Percentiles rank a stretch among this genome's conserved stretches.
Evolutionary conservation across 2,329 filamentous ascomycete species (phyloP).

Genomic region (Magnaporthiopsis incrustans): DNA sequence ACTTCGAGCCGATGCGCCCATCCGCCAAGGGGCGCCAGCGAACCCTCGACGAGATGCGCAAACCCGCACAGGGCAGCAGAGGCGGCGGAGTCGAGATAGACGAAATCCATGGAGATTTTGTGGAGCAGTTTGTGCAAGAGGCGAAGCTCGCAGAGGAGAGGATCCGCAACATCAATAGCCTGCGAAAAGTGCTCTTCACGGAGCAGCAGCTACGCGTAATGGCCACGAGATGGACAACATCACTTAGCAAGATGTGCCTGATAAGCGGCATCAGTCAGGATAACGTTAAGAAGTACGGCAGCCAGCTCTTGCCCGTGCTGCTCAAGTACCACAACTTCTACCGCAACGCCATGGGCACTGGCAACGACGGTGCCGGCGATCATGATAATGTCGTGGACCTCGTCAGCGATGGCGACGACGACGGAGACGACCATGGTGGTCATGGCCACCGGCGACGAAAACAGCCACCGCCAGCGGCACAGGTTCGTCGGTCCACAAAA

Average conservation of each 20-base stretch:
- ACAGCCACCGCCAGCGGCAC: background rate
- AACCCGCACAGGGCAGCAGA: constrained; percentile 50
- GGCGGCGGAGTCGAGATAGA: constrained; percentile 41
- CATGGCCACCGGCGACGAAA: constrained; percentile 16
- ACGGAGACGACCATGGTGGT: constrained; percentile 23
- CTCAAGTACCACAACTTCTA: constrained; percentile 38
- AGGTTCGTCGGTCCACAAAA: background rate
- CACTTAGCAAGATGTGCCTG: constrained; percentile 49
- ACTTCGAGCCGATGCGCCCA: constrained; percentile 36
- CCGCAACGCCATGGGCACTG: constrained; percentile 39
- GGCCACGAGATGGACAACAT: constrained; percentile 60
- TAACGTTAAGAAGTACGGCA: constrained; percentile 55
- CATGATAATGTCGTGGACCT: constrained; percentile 45
- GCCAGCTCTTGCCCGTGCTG: constrained; percentile 52
- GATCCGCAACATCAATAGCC: constrained; percentile 49
- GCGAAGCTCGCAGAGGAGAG: constrained; percentile 53
- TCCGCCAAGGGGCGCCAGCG: constrained; percentile 23
- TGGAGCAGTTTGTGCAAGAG: constrained; percentile 56
- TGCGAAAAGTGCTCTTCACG: constrained; percentile 56
- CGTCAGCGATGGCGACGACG: constrained; percentile 36
- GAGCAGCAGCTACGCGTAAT: constrained; percentile 65
- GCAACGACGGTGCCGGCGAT: constrained; percentile 14
- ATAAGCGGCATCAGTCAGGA: constrained; percentile 57
- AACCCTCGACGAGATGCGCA: constrained; percentile 35
- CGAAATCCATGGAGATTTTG: constrained; percentile 53